Conservation (phyloP, 2,329 filamentous ascomycete genomes). For the Ambrosiella xylebori region DNA sequence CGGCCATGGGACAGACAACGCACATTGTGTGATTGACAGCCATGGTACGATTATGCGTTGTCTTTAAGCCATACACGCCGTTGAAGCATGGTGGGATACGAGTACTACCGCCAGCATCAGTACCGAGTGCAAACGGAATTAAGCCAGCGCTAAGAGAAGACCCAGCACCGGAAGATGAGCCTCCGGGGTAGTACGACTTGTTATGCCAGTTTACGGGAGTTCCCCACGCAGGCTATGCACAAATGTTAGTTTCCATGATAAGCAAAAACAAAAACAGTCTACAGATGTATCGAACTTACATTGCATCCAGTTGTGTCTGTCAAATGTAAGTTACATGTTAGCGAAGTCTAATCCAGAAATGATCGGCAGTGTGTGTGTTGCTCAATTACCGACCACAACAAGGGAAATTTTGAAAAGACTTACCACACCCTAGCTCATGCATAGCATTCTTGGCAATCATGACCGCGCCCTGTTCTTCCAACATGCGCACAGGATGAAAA, state of each 20-base stretch:
- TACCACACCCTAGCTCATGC: constrained; percentile 58
- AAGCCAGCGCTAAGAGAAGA: constrained; percentile 55
- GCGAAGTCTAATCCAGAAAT: background rate
- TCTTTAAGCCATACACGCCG: constrained; percentile 67
- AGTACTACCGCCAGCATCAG: constrained; percentile 60
- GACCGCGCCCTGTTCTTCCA: constrained; percentile 58
- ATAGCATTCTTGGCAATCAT: constrained; percentile 62
- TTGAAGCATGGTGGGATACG: constrained; percentile 61
- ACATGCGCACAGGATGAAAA: constrained; percentile 52
- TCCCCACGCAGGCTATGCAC: constrained; percentile 41
- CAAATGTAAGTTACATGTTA: constrained; percentile 11
- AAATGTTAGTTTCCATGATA: constrained; percentile 5
- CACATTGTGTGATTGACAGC: constrained; percentile 35
- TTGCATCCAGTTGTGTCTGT: constrained; percentile 71
- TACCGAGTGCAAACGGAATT: constrained; percentile 57
- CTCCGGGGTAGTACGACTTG: constrained; percentile 58
- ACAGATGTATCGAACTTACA: constrained; percentile 18
- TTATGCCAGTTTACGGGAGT: constrained; percentile 69
- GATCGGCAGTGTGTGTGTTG: background rate
- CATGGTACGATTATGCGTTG: constrained; percentile 53
- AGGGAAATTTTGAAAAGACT: constrained; percentile 21
- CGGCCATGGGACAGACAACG: constrained; percentile 59
- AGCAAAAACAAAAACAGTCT: background rate
- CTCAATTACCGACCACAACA: background rate
- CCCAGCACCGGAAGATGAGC: constrained; percentile 60